Evolutionary conservation across 139 green algal genomes (phyloP).

Genomic region (Chlorella sp.): DNA sequence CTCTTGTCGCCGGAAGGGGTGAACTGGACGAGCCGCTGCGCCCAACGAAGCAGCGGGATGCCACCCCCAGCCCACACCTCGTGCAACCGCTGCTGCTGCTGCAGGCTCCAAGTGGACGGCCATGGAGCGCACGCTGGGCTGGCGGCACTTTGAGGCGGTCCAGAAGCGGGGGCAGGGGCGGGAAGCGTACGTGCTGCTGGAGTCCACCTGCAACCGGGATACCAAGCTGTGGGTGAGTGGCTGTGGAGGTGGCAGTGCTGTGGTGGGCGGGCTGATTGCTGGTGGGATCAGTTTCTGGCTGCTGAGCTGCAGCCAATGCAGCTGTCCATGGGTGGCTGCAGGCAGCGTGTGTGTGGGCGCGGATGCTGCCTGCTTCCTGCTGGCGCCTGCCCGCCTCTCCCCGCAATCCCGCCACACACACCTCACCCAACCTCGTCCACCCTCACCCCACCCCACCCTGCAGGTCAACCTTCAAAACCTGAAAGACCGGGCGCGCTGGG

Average conservation of each 20-base stretch:
- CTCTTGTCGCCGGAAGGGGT: no score
- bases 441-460: neutral
- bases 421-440: neutral
- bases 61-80: neutral
- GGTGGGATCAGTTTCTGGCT: no score
- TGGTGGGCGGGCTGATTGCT: no score
- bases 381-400: neutral
- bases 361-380: neutral
- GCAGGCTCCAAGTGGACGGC: slow-evolving; percentile 69
- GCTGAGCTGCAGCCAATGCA: neutral
- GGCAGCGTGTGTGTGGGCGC: neutral
- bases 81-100: no score
- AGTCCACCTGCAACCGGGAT: slow-evolving; percentile 58
- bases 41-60: neutral
- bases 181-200: slow-evolving; percentile 55
- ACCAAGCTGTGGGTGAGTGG: slow-evolving; percentile 60
- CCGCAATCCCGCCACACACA: neutral
- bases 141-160: slow-evolving; percentile 61
- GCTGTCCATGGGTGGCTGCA: neutral
- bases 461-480: slow-evolving; percentile 59
- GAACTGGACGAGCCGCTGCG: no score
- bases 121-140: slow-evolving; percentile 70
- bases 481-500: slow-evolving; percentile 58
- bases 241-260: no score
- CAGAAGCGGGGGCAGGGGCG: slow-evolving; percentile 59